Evolutionary conservation across 2,329 filamentous ascomycete species (phyloP), one percentile per base, ranked within the genome.

Genomic region (Stylonectria norvegica): DNA sequence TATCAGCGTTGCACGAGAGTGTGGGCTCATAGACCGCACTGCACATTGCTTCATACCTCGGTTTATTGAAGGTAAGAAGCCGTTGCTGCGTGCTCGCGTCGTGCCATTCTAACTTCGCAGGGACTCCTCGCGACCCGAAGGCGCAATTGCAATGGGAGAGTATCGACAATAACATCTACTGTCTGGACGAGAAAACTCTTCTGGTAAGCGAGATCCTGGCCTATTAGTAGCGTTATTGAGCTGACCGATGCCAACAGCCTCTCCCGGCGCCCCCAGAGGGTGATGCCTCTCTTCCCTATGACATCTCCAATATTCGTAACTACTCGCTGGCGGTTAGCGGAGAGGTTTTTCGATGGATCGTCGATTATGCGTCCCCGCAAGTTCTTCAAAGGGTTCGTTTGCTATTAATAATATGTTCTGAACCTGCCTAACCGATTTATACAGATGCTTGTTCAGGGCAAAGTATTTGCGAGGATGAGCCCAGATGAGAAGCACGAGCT

Each of bases 401-500:
- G 19, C 16, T 9, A 1, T 8, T 1, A 5, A 2, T 25, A 5
- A 11, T 4, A 16, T 5, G n/a, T 16, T 11, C 10, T 8, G 7
- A 17, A 3, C 8, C 12, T 4, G 16, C 11, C 31, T 47, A 29
- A 53, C 29, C 22, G 42, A 18, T 8, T 18, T 12, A 11, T 25
- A 10, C 62, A 93, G 73, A 91, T 97, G 83, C 86, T 98, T 39
- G 84, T 95, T 23, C 79, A 79, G 38, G 90, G 91, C 18, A 91
- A 93, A 64, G 89, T 98, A 2, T 98, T 95, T 64, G 94, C 93
- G 4, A 85, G 93, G 53, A 98, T 98, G 93, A 97, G 91, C 2
- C 94, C 93, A 0, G 94, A 98, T 60, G 93, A 98, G 65, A 98
- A 98, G 63, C 90, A 96, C 60, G 94, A 98, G 63, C 73, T 98